Base-by-base conservation (phyloP, 768 basidiomycete species). In the Punctularia strigosozonata region DNA sequence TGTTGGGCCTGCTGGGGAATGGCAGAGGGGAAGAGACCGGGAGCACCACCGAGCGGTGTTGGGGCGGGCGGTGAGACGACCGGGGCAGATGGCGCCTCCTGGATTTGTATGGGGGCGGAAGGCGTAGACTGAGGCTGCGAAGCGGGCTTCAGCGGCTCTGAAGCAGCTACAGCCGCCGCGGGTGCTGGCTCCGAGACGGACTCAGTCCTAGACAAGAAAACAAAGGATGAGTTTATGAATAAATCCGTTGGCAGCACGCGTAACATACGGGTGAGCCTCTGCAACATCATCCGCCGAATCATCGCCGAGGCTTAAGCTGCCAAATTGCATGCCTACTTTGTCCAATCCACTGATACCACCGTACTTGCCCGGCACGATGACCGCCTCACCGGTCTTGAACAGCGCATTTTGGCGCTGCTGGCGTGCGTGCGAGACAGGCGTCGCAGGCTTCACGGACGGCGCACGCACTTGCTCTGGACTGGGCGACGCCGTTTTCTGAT, bases 291-390 rank as follows among this genome's bases (percentile, higher is more conserved):
- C 43, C 28, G 77, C 78, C 23, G 75, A 55, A n/a, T 71, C 43
- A 5, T 77, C 81, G 24, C 75, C 75, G 25, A 90, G 67, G 55
- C 75, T 82, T 49, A 89, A 60, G 55, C 84, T 88, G 37, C 86
- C 86, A 52, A 90, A 90, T 51, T 88, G 85, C 86, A 90, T 87
- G 36, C 86, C 86, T 37, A 89, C 63, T 53, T 84, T 87, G 52
- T 87, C 85, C n/a, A n/a, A n/a, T n/a, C n/a, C n/a, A n/a, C n/a
- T n/a, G n/a, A n/a, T n/a, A n/a, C n/a, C n/a, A n/a, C n/a, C n/a
- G n/a, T n/a, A n/a, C n/a, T n/a, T n/a, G 18, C 10, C 15, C 10
- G 28, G 28, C 8, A 82, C 53, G 14, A 68, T 68, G 24, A 70
- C 50, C 22, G 73, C 71, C 54, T 80, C 80, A 37, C 70, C 74